Evolutionary conservation across 352 stramenopile species (phyloP).

Genomic region (Phytopythium helicoides): DNA sequence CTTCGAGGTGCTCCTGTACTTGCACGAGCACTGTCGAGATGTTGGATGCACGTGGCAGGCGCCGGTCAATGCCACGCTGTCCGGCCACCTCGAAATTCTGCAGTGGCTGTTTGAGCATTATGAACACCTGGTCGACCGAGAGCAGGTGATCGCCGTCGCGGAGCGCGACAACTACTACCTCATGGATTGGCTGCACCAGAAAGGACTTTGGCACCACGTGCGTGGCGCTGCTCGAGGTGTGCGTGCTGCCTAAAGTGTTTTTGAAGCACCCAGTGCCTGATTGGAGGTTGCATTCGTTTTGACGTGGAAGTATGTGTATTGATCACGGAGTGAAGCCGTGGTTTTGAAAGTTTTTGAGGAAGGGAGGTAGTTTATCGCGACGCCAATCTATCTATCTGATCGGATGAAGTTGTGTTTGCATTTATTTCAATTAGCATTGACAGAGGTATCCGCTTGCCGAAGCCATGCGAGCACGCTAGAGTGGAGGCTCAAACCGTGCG

Average conservation of each 20-base stretch:
- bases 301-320: too few relatives aligned
- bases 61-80: background rate
- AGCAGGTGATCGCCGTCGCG: conserved; percentile 37
- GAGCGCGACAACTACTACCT: conserved; percentile 39
- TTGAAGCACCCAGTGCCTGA: too few relatives aligned
- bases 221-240: conserved; percentile 21
- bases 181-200: conserved; percentile 10
- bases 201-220: conserved; percentile 17
- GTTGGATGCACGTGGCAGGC: conserved; percentile 23
- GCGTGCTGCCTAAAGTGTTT: too few relatives aligned
- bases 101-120: conserved; percentile 35
- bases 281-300: too few relatives aligned
- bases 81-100: conserved; percentile 30
- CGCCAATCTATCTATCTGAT: too few relatives aligned
- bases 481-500: background rate
- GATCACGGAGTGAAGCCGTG: too few relatives aligned
- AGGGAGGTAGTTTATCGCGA: too few relatives aligned
- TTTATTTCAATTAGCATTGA: background rate
- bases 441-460: background rate
- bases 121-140: conserved; percentile 27
- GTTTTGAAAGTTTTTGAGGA: too few relatives aligned
- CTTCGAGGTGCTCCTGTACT: conserved; percentile 25
- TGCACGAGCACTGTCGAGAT: conserved; percentile 20
- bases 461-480: conserved; percentile 4
- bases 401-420: too few relatives aligned